Evolutionary conservation across 257 asterid species (phyloP), one percentile per base, ranked within the genome.

Genomic region (Nemophila menziesii): DNA sequence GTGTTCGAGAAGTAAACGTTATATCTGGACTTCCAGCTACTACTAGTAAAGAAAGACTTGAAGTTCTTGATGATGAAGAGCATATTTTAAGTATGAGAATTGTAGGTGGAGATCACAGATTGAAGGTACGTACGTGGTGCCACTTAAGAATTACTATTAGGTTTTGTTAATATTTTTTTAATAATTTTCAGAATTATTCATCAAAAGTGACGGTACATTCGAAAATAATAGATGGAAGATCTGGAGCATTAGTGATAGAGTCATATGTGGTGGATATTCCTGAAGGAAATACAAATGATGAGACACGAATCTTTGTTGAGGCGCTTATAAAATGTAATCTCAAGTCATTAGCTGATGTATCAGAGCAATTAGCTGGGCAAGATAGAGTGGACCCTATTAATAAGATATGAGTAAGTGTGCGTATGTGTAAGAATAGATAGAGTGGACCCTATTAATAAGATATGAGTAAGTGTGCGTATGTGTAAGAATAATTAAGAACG

Each of bases 91-190:
- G 92, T 22, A 65, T 86, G 73, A 62, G 82, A 71, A 86, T 78
- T 63, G 94, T 86, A 38, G 96, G 93, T 8, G 92, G 96, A 18
- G 94, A 86, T 86, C 96, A 86, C 63, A 79, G 94, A 65, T 82
- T 81, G 44, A 73, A 69, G 92, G 94, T 82, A 64, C 34, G 18
- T 38, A 40, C 22, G 15, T 36, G n/a, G n/a, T n/a, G n/a, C n/a
- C n/a, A n/a, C n/a, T n/a, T n/a, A n/a, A n/a, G n/a, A n/a, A n/a
- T 51, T 27, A 11, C 7, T 24, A 38, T 5, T 15, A 8, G 34
- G 14, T 43, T 43, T 50, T 13, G 5, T 20, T 54, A n/a, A 14
- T 17, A 27, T 27, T 27, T 22, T 23, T 12, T 24, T 4, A 11
- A 20, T 37, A 37, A 0, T 48, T n/a, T 65, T 82, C 74, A 85